Conservation (phyloP, 2,329 filamentous ascomycete genomes). For the Macrophomina pseudophaseolina region DNA sequence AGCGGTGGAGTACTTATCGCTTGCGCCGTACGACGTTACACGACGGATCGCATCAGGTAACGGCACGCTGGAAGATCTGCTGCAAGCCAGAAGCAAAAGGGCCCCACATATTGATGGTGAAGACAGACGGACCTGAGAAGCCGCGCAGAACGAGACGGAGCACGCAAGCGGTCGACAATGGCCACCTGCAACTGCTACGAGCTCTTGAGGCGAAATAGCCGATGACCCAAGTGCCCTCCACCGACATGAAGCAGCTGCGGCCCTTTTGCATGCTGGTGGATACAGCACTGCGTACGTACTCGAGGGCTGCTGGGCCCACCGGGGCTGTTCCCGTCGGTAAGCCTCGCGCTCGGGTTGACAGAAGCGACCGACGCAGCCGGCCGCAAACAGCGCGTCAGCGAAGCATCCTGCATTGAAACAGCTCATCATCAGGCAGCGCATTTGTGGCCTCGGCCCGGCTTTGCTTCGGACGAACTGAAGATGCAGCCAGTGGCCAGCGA, state of each 20-base stretch:
- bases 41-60: not conserved
- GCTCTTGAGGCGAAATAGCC: too few species aligned
- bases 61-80: not conserved
- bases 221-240: too few species aligned
- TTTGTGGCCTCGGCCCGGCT: conserved; percentile 6
- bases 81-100: not conserved
- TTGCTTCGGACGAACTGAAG: conserved; percentile 8
- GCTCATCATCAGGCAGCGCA: not conserved
- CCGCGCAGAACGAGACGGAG: not conserved
- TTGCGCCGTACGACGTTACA: conserved; percentile 15
- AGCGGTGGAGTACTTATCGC: not conserved
- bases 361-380: too few species aligned
- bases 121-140: not conserved
- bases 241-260: too few species aligned
- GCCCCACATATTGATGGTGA: not conserved
- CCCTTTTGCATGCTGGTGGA: too few species aligned
- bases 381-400: too few species aligned
- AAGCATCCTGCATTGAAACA: not conserved
- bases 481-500: conserved; percentile 4
- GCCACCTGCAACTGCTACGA: too few species aligned
- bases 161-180: not conserved
- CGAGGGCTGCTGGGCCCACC: too few species aligned
- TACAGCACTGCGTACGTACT: too few species aligned
- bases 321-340: too few species aligned
- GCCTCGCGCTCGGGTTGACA: too few species aligned